Evolutionary conservation across 108 stramenopile genomes (phyloP), one percentile per base, ranked within the genome.

Genomic region (Cyclostephanos tholiformis): DNA sequence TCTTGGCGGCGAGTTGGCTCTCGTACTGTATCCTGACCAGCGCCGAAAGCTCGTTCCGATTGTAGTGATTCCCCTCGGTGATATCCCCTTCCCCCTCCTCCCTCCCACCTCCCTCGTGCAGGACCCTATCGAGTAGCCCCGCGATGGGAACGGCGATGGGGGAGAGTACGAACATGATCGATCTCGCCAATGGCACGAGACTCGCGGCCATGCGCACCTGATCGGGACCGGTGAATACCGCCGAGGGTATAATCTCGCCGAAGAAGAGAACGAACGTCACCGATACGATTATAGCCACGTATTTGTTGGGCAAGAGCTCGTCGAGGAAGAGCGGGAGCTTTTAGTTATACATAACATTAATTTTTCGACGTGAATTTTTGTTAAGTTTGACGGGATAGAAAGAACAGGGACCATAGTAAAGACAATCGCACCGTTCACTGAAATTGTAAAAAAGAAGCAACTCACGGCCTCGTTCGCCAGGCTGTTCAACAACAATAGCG

Each of bases 401-500:
- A n/a, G n/a, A n/a, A n/a, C n/a, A n/a, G n/a, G n/a, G n/a, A n/a
- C n/a, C n/a, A n/a, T n/a, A n/a, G n/a, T n/a, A n/a, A n/a, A n/a
- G n/a, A n/a, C n/a, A n/a, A n/a, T n/a, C n/a, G n/a, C n/a, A n/a
- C n/a, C n/a, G n/a, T n/a, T n/a, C n/a, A n/a, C n/a, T n/a, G n/a
- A n/a, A n/a, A n/a, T n/a, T n/a, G n/a, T n/a, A 36, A 36, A 36
- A 36, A 36, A 36, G 6, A 36, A 0, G 41, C 8, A 41, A 41
- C 41, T 41, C 41, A 41, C 41, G 0, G 96, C 93, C 73, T 99
- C 97, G 69, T 95, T 96, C 22, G 95, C 93, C 25, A 88, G 65
- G 9, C 94, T 80, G 74, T 99, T 99, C 72, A 97, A 58, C 4
- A 99, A 80, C n/a, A 99, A 83, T 17, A 99, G 71, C 2, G 97